Evolutionary conservation across 257 asterid genomes (phyloP).

Genomic region (Lycium barbarum): DNA sequence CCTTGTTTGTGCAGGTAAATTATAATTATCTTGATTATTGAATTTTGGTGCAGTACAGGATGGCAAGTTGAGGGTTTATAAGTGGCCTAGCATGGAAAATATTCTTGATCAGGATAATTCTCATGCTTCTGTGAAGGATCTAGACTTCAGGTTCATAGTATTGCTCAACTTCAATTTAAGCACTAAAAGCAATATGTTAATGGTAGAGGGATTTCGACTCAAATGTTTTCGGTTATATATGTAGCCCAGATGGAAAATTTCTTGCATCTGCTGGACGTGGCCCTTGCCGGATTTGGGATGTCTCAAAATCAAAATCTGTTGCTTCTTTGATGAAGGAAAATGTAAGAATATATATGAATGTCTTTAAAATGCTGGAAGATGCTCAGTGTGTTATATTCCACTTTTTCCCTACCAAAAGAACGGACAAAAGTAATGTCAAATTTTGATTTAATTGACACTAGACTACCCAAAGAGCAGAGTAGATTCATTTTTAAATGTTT

Average conservation of each 20-base stretch:
- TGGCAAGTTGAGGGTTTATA: slow-evolving; percentile 86
- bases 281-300: slow-evolving; percentile 88
- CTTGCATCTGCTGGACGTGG: slow-evolving; percentile 93
- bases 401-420: slow-evolving; percentile 20
- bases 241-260: slow-evolving; percentile 88
- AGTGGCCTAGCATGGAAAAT: slow-evolving; percentile 90
- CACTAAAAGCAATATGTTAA: background rate
- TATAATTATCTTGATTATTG: slow-evolving; percentile 36
- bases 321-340: slow-evolving; percentile 75
- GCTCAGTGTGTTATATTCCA: background rate
- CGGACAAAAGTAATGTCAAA: background rate
- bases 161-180: slow-evolving; percentile 6
- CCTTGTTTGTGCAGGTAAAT: slow-evolving; percentile 28
- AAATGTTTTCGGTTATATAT: slow-evolving; percentile 37
- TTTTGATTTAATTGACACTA: background rate
- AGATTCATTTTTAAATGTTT: slow-evolving; percentile 11
- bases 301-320: slow-evolving; percentile 53
- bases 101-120: slow-evolving; percentile 63
- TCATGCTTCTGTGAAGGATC: slow-evolving; percentile 83
- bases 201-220: slow-evolving; percentile 29
- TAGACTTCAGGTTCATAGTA: slow-evolving; percentile 79
- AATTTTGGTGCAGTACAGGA: slow-evolving; percentile 74
- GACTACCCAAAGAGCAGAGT: background rate
- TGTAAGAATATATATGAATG: slow-evolving; percentile 49
- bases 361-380: slow-evolving; percentile 19